Conservation (phyloP, 169 alveolate species). For the Eimeria praecox region DNA sequence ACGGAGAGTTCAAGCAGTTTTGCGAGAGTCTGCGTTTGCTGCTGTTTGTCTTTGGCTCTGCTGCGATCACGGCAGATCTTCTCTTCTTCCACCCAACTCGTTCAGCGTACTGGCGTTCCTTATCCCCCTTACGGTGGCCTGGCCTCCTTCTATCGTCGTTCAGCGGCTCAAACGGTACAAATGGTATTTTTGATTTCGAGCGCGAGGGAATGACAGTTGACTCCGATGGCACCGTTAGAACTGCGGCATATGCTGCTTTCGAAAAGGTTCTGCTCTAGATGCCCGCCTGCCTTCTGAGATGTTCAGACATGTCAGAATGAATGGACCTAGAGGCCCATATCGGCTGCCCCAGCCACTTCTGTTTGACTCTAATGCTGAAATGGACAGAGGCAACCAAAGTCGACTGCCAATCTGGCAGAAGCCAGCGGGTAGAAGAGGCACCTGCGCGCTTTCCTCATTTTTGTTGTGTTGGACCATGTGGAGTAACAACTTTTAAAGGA, state of each 20-base stretch:
- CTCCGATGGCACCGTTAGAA: slow-evolving; percentile 35
- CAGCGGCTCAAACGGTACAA: not conserved
- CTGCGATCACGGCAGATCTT: slow-evolving; percentile 33
- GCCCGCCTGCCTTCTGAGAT: not conserved
- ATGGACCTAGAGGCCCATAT: not conserved
- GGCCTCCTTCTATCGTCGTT: not conserved
- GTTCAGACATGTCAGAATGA: not conserved
- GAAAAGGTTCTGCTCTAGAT: not conserved
- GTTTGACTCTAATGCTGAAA: not conserved
- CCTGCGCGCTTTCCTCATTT: not conserved
- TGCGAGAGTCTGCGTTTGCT: slow-evolving; percentile 67
- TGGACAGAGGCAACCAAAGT: not conserved
- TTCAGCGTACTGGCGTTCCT: slow-evolving; percentile 67
- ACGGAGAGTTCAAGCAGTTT: slow-evolving; percentile 73
- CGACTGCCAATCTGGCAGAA: not conserved
- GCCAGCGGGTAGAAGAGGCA: too few species aligned
- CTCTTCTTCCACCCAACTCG: slow-evolving; percentile 68
- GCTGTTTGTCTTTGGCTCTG: slow-evolving; percentile 41
- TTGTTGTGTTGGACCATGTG: not conserved
- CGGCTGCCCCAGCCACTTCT: not conserved
- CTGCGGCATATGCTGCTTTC: slow-evolving; percentile 77
- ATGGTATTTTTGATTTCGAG: slow-evolving; percentile 42
- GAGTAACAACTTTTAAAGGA: not conserved
- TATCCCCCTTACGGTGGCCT: slow-evolving; percentile 25
- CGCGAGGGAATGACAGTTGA: slow-evolving; percentile 1